Base-by-base conservation (phyloP, 805 yeast species). In the Wickerhamiella parazyma region DNA sequence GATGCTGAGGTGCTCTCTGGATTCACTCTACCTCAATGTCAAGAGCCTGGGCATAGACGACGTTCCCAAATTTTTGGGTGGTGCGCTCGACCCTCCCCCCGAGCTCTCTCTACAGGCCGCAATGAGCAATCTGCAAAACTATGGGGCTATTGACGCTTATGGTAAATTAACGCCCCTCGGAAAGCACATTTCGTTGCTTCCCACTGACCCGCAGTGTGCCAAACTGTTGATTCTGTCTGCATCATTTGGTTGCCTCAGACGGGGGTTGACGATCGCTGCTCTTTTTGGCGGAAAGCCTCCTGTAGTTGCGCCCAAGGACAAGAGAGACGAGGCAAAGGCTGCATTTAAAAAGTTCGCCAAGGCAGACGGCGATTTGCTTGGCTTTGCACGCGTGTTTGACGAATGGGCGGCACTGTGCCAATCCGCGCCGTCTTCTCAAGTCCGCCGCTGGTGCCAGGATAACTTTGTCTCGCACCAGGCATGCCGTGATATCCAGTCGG, bases 11-110 rank as follows among this genome's bases (percentile, higher is more conserved):
- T 77, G 91, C 0, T 76, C 91, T 25, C 61, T 89, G 26, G 95
- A 87, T 51, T 83, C 83, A 28, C 65, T 89, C 33, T 87, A 83
- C 54, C 65, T 89, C 36, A 75, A 78, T 38, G 94, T 87, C 12
- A 86, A 86, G 58, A 71, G 95, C 0, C 85, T 91, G 91, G 94
- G 94, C 0, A 71, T 89, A 21, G 64, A 67, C 2, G 69, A 81
- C 50, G 95, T 86, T 0, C 69, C 68, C 45, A 69, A 65, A 18
- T 91, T 89, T 54, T 67, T 89, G 49, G 65, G 71, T 12, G 68
- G 70, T 25, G 95, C 95, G 0, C 61, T 91, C 38, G 96, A 87
- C 58, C 79, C 94, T 0, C 97, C 97, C 0, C 69, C 71, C 19
- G 58, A 55, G 9, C 59, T 59, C 2, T 68, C 78, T 6, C 56